A percentile compares a stretch with the other conserved stretches of the same genome.
Evolutionary conservation across 2,329 filamentous ascomycete species (phyloP).

Genomic region (Colletotrichum sp.): DNA sequence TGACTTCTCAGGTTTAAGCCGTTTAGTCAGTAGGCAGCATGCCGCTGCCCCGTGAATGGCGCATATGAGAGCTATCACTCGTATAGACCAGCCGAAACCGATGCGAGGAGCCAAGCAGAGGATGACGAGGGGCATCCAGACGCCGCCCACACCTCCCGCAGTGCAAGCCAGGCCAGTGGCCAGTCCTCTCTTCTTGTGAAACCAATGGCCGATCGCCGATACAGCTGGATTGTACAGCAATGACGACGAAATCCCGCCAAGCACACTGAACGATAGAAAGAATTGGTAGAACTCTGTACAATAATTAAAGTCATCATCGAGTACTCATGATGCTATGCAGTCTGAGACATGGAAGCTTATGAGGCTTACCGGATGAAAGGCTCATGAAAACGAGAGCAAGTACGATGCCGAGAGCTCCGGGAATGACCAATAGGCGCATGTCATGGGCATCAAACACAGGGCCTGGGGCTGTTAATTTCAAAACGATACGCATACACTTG

Average conservation of each 20-base stretch:
- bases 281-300: background rate
- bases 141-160: slow-evolving; percentile 65
- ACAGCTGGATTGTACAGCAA: slow-evolving; percentile 74
- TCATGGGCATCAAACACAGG: background rate
- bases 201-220: slow-evolving; percentile 72
- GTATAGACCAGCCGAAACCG: slow-evolving; percentile 35
- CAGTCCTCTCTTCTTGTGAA: slow-evolving; percentile 65
- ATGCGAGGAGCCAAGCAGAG: slow-evolving; percentile 27
- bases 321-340: background rate
- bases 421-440: background rate
- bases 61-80: background rate
- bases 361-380: background rate
- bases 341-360: background rate
- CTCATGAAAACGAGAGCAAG: background rate
- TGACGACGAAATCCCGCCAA: slow-evolving; percentile 68
- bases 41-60: background rate
- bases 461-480: background rate
- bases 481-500: background rate
- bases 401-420: background rate
- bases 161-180: slow-evolving; percentile 74
- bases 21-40: slow-evolving; percentile 34
- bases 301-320: background rate
- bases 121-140: slow-evolving; percentile 49
- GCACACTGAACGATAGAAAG: slow-evolving; percentile 57
- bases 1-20: slow-evolving; percentile 51